phyloP scores from a whole-genome alignment of 441 rosid species.

The Populus tomentosa region DNA sequence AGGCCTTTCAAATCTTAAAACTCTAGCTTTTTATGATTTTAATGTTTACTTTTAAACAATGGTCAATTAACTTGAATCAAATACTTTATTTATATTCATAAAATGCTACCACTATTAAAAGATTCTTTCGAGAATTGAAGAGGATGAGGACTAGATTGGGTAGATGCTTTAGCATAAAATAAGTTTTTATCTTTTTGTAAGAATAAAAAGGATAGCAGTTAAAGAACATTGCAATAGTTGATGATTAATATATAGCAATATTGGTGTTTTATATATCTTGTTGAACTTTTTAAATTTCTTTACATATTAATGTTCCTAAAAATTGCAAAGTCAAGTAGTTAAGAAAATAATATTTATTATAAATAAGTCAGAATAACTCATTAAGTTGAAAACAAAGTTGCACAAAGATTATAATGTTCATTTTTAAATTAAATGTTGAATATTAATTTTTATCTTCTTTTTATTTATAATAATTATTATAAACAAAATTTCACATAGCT shows the following conservation, averaged over 20 bases:
- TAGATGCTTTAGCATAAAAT: too few species aligned
- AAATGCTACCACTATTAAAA: neutral
- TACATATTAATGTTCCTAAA: neutral
- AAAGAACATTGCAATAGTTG: too few species aligned
- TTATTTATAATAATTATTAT: neutral
- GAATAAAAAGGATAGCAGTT: too few species aligned
- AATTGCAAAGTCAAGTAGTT: neutral
- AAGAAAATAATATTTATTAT: neutral
- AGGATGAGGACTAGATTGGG: neutral
- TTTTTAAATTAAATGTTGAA: too few species aligned
- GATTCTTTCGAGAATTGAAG: neutral
- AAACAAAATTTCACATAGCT: neutral
- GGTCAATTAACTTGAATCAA: neutral
- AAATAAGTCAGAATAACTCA: neutral
- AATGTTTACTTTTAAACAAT: neutral
- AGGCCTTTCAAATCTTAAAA: too few species aligned
- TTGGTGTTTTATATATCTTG: too few species aligned
- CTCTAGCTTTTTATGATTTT: neutral
- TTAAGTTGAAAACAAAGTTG: neutral
- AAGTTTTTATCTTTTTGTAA: too few species aligned
- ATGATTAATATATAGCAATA: too few species aligned
- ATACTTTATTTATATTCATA: too few species aligned
- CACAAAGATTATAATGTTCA: neutral
- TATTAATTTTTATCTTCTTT: neutral
- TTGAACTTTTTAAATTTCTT: neutral